Conservation (phyloP, 1,284 basidiomycete genomes). For the Austroboletus niveus region DNA sequence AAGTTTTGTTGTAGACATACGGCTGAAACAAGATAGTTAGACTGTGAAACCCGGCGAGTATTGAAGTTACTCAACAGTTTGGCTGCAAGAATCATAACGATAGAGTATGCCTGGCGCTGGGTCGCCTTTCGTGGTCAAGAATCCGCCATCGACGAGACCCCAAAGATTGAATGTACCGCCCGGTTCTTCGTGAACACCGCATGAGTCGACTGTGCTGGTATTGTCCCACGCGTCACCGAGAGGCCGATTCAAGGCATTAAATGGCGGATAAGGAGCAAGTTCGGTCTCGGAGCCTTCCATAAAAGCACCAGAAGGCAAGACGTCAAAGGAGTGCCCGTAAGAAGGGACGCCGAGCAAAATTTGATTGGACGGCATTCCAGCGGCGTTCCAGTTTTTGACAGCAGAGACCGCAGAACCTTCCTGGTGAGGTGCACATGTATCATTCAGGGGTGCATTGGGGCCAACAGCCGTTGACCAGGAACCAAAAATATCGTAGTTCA, state of each 20-base stretch:
- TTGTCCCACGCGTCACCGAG: conserved; percentile 44
- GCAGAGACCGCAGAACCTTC: conserved; percentile 62
- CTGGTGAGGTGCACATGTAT: conserved; percentile 57
- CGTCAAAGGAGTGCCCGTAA: conserved; percentile 50
- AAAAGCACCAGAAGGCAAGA: conserved; percentile 34
- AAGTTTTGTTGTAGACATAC: conserved; percentile 43
- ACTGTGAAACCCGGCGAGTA: neutral
- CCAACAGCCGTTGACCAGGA: conserved; percentile 48
- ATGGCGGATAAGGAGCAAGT: conserved; percentile 38
- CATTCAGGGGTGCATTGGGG: conserved; percentile 68
- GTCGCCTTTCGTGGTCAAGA: conserved; percentile 38
- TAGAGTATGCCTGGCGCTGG: conserved; percentile 40
- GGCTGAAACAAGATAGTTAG: conserved; percentile 32
- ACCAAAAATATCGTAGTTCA: conserved; percentile 76
- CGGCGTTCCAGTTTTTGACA: conserved; percentile 58
- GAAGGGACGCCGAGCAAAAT: conserved; percentile 65
- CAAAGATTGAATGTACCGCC: conserved; percentile 43
- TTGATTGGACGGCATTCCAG: conserved; percentile 61
- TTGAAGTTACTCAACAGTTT: conserved; percentile 41
- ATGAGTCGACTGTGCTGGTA: conserved; percentile 34
- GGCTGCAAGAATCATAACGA: conserved; percentile 45
- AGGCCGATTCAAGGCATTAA: conserved; percentile 37
- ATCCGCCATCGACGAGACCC: conserved; percentile 40
- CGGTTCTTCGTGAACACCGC: conserved; percentile 35
- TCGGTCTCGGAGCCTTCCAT: conserved; percentile 14